Base-by-base conservation (phyloP, 1,284 basidiomycete species). In the Fomitopsis betulina region DNA sequence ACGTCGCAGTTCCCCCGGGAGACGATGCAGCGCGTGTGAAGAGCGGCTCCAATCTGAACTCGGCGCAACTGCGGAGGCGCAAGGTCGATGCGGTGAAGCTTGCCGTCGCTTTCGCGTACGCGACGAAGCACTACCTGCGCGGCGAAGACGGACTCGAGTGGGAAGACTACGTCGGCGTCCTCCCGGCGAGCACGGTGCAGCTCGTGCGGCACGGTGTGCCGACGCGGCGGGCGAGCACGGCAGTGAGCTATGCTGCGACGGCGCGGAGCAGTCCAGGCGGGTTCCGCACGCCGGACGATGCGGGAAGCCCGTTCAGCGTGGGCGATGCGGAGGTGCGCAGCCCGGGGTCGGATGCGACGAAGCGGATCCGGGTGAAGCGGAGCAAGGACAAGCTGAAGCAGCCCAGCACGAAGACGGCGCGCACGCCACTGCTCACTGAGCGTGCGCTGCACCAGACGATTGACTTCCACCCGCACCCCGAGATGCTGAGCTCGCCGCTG, bases 61-160 rank as follows among this genome's bases (percentile, higher is more conserved):
- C 79, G 1, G 65, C 70, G 2, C 81, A 89, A 54, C 80, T 96
- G 27, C 84, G 80, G 13, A 78, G 79, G 56, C 79, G 83, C 65
- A 96, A 96, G 75, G 80, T 84, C 13, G 82, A 91, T 62, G 76
- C 82, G 21, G 71, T 96, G 51, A 85, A 84, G 58, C 80, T 93
- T 38, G 80, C 84, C 33, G 74, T 91, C 21, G 81, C 83, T 5
- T 94, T 87, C 67, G 83, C 82, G 13, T 85, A 78, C 67, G 81
- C 91, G 10, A 79, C 84, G 21, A 93, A 93, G 70, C 90, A 86
- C 68, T 91, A 93, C 67, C 77, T 93, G 53, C 84, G 91, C 35
- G 87, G 83, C 54, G 87, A 91, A 65, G 86, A 89, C 63, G 91
- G 91, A 1, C 71, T 83, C 4, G 75, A 85, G 30, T 86, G 83